phyloP scores from a whole-genome alignment of 345 rosid species.

The Eucalyptus curtisii region DNA sequence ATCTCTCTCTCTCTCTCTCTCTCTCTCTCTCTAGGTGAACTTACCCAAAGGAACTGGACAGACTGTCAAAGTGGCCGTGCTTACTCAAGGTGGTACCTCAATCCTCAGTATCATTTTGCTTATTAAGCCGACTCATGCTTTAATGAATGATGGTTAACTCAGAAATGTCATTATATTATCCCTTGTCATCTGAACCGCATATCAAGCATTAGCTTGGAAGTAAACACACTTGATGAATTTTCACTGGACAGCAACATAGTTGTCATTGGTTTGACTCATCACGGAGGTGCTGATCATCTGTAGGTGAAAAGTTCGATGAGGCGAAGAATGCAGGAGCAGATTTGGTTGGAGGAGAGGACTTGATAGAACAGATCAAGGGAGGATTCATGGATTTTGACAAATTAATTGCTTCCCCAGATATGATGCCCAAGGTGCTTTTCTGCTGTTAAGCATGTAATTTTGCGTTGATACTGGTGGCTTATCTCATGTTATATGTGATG shows the following conservation, averaged over 20 bases:
- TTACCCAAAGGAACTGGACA: slow-evolving; percentile 98
- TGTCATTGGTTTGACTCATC: not conserved
- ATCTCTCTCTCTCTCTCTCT: not conserved
- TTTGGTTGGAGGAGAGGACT: slow-evolving; percentile 92
- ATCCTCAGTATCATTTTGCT: not conserved
- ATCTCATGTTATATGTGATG: not conserved
- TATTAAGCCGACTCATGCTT: not conserved
- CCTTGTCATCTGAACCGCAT: not conserved
- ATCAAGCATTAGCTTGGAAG: not conserved
- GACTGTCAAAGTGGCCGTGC: slow-evolving; percentile 88
- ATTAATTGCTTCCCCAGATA: slow-evolving; percentile 96
- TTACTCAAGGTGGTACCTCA: slow-evolving; percentile 65
- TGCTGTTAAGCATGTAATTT: not conserved
- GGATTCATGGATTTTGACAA: slow-evolving; percentile 98
- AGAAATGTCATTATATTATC: not conserved
- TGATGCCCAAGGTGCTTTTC: slow-evolving; percentile 93
- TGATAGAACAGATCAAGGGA: slow-evolving; percentile 83
- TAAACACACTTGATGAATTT: not conserved
- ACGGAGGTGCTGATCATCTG: not conserved
- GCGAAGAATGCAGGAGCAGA: slow-evolving; percentile 99
- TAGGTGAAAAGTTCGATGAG: slow-evolving; percentile 97
- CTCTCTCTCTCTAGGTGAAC: slow-evolving; percentile 41
- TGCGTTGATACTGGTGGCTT: not conserved
- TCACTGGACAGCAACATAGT: not conserved
- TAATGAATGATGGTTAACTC: not conserved